A percentile compares a stretch with the other conserved stretches of the same genome.
Conservation (phyloP, 345 rosid genomes). For the Salix arbutifolia region DNA sequence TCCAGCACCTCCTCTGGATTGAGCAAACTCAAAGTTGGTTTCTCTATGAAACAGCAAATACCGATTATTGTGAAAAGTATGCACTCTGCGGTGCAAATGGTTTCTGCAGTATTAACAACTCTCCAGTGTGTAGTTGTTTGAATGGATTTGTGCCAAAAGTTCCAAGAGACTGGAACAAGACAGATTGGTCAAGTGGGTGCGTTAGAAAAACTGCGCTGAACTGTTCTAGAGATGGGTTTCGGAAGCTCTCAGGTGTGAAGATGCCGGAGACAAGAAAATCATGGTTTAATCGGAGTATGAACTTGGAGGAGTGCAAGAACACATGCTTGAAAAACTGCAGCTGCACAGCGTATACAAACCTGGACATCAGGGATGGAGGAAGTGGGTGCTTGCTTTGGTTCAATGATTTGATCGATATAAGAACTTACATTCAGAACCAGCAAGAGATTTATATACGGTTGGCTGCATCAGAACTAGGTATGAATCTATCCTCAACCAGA, state of each 20-base stretch:
- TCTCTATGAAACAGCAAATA: too few relatives aligned
- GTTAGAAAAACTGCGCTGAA: neutral
- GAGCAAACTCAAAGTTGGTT: neutral
- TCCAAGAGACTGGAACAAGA: neutral
- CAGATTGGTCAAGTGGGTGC: neutral
- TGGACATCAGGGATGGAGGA: neutral
- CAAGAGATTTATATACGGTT: neutral
- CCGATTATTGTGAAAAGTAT: too few relatives aligned
- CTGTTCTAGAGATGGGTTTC: conserved; percentile 7
- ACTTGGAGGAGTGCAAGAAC: too few relatives aligned
- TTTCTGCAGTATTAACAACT: too few relatives aligned
- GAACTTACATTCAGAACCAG: neutral
- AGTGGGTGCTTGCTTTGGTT: neutral
- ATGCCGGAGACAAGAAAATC: conserved; percentile 1
- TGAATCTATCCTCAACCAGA: too few relatives aligned
- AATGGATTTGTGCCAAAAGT: neutral
- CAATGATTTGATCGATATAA: neutral
- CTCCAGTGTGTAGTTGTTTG: neutral
- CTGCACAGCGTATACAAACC: too few relatives aligned
- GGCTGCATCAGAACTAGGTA: too few relatives aligned
- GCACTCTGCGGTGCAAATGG: too few relatives aligned
- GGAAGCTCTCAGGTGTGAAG: conserved; percentile 7
- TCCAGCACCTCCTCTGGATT: neutral
- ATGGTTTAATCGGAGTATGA: too few relatives aligned
- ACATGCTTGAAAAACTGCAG: too few relatives aligned